Conservation (phyloP, 192 early-diverging fungal species). For the Coemansia sp. region DNA sequence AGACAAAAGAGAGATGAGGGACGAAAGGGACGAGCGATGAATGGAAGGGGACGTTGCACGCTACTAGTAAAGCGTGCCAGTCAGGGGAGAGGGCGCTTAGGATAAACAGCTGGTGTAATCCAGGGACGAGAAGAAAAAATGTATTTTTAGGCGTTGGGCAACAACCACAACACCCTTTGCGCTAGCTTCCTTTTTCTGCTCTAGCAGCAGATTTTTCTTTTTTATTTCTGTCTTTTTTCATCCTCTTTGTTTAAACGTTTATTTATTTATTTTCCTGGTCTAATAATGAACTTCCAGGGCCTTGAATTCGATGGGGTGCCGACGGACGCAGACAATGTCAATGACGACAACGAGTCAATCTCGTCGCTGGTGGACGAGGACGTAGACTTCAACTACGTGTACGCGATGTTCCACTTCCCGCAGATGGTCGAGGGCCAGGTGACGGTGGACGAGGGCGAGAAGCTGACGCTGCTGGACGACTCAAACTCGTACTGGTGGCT, state of each 20-base stretch:
- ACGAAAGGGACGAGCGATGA: too few species aligned
- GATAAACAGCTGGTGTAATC: too few species aligned
- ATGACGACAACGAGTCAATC: constrained; percentile 38
- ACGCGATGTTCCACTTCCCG: constrained; percentile 74
- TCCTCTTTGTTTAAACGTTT: background rate
- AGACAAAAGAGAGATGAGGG: too few species aligned
- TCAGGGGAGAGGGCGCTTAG: too few species aligned
- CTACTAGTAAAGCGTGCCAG: too few species aligned
- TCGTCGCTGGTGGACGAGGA: constrained; percentile 47
- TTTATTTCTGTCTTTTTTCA: background rate
- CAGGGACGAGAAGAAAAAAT: too few species aligned
- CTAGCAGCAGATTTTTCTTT: background rate
- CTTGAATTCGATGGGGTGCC: constrained; percentile 50
- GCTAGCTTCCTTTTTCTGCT: background rate
- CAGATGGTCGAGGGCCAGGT: constrained; percentile 76
- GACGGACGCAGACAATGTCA: constrained; percentile 26
- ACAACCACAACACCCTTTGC: background rate
- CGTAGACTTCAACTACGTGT: constrained; percentile 64
- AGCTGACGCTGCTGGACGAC: constrained; percentile 72
- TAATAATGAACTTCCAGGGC: constrained; percentile 40
- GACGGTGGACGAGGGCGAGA: constrained; percentile 66
- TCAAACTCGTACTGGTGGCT: constrained; percentile 76
- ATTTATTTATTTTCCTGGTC: background rate
- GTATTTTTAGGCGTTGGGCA: too few species aligned
- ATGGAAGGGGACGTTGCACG: too few species aligned